Evolutionary conservation across 208 protist species (phyloP).

Genomic region (Trypanosomatidae sp.): DNA sequence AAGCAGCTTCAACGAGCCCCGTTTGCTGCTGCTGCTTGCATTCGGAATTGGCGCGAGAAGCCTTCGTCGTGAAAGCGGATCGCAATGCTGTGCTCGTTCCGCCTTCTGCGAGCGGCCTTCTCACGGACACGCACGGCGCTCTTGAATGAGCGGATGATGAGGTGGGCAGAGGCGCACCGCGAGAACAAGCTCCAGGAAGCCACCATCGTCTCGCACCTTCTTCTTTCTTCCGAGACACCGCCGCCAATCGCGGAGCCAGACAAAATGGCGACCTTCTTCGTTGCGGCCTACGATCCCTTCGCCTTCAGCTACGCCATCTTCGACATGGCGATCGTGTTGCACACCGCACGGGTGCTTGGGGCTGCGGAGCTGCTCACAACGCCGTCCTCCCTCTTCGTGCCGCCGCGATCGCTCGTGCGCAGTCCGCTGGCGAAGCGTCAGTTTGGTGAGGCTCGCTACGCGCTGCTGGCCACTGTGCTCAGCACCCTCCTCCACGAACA

Average conservation of each 20-base stretch:
- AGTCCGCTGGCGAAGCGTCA: no score
- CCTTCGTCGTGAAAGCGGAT: no score
- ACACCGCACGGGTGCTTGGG: slow-evolving; percentile 5
- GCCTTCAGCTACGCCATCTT: slow-evolving; percentile 53
- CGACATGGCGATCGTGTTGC: slow-evolving; percentile 32
- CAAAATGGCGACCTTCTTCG: slow-evolving; percentile 26
- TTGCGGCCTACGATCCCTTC: slow-evolving; percentile 20
- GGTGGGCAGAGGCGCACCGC: no score
- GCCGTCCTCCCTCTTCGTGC: slow-evolving; percentile 29
- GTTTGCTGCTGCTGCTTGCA: no score
- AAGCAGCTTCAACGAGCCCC: no score
- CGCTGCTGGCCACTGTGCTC: slow-evolving; percentile 15
- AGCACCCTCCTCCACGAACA: slow-evolving; percentile 22
- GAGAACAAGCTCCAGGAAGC: not conserved
- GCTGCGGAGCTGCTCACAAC: slow-evolving; percentile 4
- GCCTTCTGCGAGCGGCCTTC: no score
- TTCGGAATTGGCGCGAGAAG: no score
- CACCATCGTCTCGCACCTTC: no score
- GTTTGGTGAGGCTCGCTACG: slow-evolving; percentile 18
- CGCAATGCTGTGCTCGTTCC: no score
- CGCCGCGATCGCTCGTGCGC: no score
- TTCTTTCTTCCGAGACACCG: slow-evolving; percentile 9
- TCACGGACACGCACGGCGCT: no score
- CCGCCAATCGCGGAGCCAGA: slow-evolving; percentile 24
- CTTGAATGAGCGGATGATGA: no score